Percentiles rank a stretch among this genome's conserved stretches.
Evolutionary conservation across 306 rosid species (phyloP).

Genomic region (Vachellia pachyceras): DNA sequence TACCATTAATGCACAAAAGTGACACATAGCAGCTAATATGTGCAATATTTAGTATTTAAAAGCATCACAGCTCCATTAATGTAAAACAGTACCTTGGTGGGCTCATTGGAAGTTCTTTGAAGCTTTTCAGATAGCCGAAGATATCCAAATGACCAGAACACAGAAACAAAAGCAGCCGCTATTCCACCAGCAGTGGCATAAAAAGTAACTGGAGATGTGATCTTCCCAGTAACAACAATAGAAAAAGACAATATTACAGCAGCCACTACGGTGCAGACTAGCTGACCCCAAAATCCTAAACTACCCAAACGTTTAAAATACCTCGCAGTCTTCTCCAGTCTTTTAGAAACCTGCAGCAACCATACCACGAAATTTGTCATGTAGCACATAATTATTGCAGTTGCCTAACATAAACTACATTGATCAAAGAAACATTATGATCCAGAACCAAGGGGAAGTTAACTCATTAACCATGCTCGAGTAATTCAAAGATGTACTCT

Average conservation of each 20-base stretch:
- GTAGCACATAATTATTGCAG: neutral
- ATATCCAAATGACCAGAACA: constrained; percentile 97
- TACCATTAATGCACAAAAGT: constrained; percentile 3
- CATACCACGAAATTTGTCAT: constrained; percentile 11
- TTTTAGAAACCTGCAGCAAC: constrained; percentile 78
- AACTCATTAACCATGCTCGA: neutral
- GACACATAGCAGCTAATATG: neutral
- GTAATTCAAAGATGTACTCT: constrained; percentile 9
- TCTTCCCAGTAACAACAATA: constrained; percentile 75
- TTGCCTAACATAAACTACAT: neutral
- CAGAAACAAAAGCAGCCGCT: constrained; percentile 88
- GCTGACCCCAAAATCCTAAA: constrained; percentile 96
- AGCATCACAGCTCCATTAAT: neutral
- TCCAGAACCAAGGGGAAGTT: neutral
- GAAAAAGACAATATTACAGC: constrained; percentile 96
- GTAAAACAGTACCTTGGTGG: constrained; percentile 64
- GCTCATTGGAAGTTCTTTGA: constrained; percentile 71
- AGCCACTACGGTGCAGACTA: constrained; percentile 85
- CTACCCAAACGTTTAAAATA: constrained; percentile 88
- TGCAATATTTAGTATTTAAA: neutral
- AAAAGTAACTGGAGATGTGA: constrained; percentile 86
- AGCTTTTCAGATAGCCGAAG: constrained; percentile 93
- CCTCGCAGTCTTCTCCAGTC: constrained; percentile 89
- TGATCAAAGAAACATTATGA: neutral
- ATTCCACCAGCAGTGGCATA: constrained; percentile 94